phyloP scores from a whole-genome alignment of 2,329 filamentous ascomycete genomes.

The Aspergillaceae sp. region DNA sequence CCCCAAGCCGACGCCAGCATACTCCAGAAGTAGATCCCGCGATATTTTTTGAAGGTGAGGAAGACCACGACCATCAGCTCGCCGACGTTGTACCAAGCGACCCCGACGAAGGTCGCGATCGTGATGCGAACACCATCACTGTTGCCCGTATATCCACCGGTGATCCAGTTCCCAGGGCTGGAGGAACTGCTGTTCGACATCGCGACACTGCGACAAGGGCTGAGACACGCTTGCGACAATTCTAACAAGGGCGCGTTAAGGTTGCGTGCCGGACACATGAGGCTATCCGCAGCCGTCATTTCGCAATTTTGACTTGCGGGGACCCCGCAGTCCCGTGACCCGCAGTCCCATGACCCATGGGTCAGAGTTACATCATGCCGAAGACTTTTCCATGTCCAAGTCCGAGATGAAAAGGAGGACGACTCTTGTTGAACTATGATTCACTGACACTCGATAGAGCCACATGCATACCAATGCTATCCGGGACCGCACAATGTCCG shows the following conservation, averaged over 20 bases:
- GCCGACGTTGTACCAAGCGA: constrained; percentile 27
- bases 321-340: not conserved
- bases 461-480: not conserved
- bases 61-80: constrained; percentile 41
- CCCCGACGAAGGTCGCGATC: constrained; percentile 19
- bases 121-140: constrained; percentile 19
- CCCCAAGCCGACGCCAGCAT: constrained; percentile 37
- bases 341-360: not conserved
- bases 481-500: not conserved
- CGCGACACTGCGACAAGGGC: not conserved
- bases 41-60: constrained; percentile 40
- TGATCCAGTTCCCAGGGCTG: constrained; percentile 21
- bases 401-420: not conserved
- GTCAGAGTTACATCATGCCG: not conserved
- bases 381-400: not conserved
- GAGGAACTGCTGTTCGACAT: constrained; percentile 19
- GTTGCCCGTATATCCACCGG: constrained; percentile 17
- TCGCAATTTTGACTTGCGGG: not conserved
- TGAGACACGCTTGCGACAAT: not conserved
- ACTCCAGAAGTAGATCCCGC: constrained; percentile 44
- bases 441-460: not conserved
- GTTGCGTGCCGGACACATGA: too few species aligned
- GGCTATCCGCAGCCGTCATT: not conserved
- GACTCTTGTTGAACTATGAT: not conserved
- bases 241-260: too few species aligned